Evolutionary conservation across 169 alveolate species (phyloP), one percentile per base, ranked within the genome.

Genomic region (Babesia divergens): DNA sequence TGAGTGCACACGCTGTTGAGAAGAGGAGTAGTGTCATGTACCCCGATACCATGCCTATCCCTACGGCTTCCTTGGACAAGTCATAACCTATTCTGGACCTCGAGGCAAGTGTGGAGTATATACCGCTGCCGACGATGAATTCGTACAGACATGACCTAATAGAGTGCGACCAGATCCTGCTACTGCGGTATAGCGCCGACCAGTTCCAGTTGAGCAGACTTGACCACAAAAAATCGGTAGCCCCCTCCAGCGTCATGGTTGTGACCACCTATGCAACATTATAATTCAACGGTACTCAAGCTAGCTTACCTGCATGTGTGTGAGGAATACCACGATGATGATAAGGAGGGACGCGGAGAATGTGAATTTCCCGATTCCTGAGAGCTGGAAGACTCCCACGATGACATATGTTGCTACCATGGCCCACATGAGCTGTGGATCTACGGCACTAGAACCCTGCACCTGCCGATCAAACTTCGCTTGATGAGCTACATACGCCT

Each of bases 131-230:
- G n/a, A 86, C 59, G 14, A 84, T 74, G 47, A 74, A 65, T 56
- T 86, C 92, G 67, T 86, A 86, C 43, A 86, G 66, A 34, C 91
- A 83, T 29, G 81, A 83, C 38, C 89, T 51, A 6, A 86, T 54
- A 20, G 89, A 74, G 58, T 86, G 92, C 34, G 92, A 71, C 92
- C 92, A 86, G 14, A 86, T 68, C 13, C 89, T 50, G 24, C 86
- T 65, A 51, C 79, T 83, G 40, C 71, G 47, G 60, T 71, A 86
- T 37, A 86, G 54, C 26, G 47, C 42, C n/a, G 72, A 42, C 64
- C 56, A 56, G 35, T 83, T 46, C 86, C 85, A 74, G 24, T 62
- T 67, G 40, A 64, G 65, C 35, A 69, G n/a, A 22, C 74, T 62
- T 24, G 32, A 37, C 67, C 74, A 65, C 40, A 79, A 32, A 38